Evolutionary conservation across 345 rosid genomes (phyloP).

Genomic region (Moricandia moricandioides): DNA sequence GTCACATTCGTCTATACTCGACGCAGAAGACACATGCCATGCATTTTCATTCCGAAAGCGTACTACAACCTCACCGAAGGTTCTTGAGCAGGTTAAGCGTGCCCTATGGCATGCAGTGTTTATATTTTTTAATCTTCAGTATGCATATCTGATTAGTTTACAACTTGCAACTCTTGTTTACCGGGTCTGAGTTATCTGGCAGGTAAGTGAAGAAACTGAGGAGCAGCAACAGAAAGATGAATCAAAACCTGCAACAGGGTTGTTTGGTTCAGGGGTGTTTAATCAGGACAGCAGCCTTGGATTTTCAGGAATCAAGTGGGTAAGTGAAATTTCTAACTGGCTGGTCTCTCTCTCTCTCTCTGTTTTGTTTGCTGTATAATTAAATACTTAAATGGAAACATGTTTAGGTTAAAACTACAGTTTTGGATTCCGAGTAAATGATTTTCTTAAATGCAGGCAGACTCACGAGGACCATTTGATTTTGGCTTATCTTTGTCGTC

Average conservation of each 20-base stretch:
- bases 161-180: constrained; percentile 11
- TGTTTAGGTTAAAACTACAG: background rate
- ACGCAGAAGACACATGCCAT: constrained; percentile 94
- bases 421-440: background rate
- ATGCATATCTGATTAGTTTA: background rate
- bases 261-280: constrained; percentile 43
- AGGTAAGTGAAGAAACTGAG: constrained; percentile 45
- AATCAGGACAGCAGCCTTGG: constrained; percentile 84
- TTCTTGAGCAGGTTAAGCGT: constrained; percentile 18
- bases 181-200: constrained; percentile 17
- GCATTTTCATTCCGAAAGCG: constrained; percentile 60
- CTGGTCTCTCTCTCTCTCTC: background rate
- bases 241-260: constrained; percentile 46
- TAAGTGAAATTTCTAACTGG: constrained; percentile 30
- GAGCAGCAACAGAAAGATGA: constrained; percentile 32
- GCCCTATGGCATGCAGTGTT: background rate
- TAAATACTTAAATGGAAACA: background rate
- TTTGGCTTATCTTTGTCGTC: constrained; percentile 59
- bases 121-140: background rate
- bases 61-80: constrained; percentile 29
- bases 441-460: constrained; percentile 53
- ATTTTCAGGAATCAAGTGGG: constrained; percentile 90
- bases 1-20: constrained; percentile 61
- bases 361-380: background rate
- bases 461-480: constrained; percentile 82